Evolutionary conservation across 805 yeast genomes (phyloP), one percentile per base, ranked within the genome.

Genomic region (Candida manassasensis): DNA sequence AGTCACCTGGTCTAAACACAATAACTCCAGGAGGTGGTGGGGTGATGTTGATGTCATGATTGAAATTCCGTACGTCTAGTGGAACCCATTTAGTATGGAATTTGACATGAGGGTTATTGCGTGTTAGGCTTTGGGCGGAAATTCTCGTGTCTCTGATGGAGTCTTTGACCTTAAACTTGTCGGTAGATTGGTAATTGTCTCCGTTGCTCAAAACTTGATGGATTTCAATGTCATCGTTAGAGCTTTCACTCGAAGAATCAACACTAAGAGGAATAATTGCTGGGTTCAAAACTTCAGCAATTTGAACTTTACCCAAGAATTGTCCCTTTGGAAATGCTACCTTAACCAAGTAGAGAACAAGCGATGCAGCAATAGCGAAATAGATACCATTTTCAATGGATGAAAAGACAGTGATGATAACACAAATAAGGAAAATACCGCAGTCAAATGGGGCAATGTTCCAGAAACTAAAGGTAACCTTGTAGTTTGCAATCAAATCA

Each of bases 1-100:
- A 67, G 50, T 89, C 96, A 13, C 80, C 64, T 27, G 93, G 83
- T 49, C 93, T 75, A 66, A 81, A 89, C 3, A 89, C 95, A 39
- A 88, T 49, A 12, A 89, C 88, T 21, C 97, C 96, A 1, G 90
- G 86, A 19, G 96, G 96, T 11, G 97, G 95, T 2, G 88, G 84
- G 11, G 56, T 56, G 5, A 89, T 74, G 1, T 66, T 53, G 12
- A 88, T 57, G 11, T 70, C 73, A 4, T 72, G 61, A 55, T 89
- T 85, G 37, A 76, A 45, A 27, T 68, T 68, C 57, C 54, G 54
- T 59, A 53, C 60, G 55, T 55, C 53, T 31, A 76, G 57, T 30
- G 93, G 88, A 17, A 83, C 81, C 90, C 90, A 84, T 50, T 71
- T 72, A 2, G 80, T 72, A 40, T 71, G 75, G 48, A 71, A 78